Percentiles rank a stretch among this genome's conserved stretches.
phyloP scores from a whole-genome alignment of 768 basidiomycete genomes.

The Agrocybe praecox region DNA sequence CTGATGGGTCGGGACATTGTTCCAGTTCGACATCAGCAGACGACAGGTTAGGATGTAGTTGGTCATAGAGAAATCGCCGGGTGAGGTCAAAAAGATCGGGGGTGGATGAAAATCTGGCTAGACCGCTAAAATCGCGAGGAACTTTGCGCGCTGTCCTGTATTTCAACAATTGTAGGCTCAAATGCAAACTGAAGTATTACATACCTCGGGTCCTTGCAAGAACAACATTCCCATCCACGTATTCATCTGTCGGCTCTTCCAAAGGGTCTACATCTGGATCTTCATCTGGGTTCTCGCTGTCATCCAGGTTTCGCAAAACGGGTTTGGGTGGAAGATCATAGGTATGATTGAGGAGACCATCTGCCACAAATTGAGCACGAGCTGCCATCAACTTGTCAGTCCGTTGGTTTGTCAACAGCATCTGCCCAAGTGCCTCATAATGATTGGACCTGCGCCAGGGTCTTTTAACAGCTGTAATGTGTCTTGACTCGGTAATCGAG shows the following conservation, averaged over 20 bases:
- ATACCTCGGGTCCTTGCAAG: slow-evolving; percentile 1
- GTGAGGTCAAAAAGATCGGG: slow-evolving; percentile 1
- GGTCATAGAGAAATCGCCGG: slow-evolving; percentile 2
- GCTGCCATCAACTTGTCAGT: slow-evolving; percentile 30
- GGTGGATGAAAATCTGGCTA: too few species aligned
- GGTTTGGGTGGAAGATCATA: background rate
- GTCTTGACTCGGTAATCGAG: slow-evolving; percentile 35
- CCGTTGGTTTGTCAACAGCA: slow-evolving; percentile 32
- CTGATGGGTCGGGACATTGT: slow-evolving; percentile 4
- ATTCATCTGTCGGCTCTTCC: background rate
- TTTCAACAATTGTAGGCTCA: too few species aligned
- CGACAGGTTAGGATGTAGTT: background rate
- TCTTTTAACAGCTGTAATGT: slow-evolving; percentile 37
- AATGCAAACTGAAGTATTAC: background rate
- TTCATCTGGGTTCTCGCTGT: slow-evolving; percentile 4
- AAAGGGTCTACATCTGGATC: too few species aligned
- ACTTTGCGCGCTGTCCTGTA: too few species aligned
- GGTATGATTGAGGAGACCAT: slow-evolving; percentile 13
- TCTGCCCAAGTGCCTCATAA: slow-evolving; percentile 31
- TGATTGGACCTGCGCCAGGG: slow-evolving; percentile 34
- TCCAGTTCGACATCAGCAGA: background rate
- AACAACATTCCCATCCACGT: background rate
- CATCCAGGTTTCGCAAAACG: background rate
- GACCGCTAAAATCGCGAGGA: too few species aligned
- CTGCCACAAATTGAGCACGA: slow-evolving; percentile 8